These are phyloP conservation scores for Helichrysum umbraculigerum DNA, from an alignment of 129 eudicot genomes.

Conservation along the genomic window DNA sequence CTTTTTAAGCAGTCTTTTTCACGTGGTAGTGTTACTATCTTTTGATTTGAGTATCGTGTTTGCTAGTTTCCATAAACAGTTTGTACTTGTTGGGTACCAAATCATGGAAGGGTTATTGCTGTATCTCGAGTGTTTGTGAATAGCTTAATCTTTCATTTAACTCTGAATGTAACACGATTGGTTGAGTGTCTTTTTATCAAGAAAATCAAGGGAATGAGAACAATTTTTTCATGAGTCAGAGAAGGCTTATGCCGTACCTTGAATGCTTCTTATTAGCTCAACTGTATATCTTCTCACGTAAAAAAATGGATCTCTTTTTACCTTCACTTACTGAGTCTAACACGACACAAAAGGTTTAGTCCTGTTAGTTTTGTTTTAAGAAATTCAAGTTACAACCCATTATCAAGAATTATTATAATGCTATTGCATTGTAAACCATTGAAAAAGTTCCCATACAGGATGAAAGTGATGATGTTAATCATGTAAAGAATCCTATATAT, in stretches of 20 bases:
- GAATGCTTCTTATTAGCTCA: too few species aligned
- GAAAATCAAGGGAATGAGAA: neutral
- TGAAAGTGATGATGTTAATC: neutral
- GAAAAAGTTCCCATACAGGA: neutral
- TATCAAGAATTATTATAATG: neutral
- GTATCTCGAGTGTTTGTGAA: constrained; percentile 29
- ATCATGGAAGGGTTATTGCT: constrained; percentile 23
- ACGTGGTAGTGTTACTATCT: constrained; percentile 25
- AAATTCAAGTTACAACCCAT: neutral
- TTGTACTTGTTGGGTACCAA: constrained; percentile 22
- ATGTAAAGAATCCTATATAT: neutral
- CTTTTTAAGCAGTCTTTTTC: constrained; percentile 16
- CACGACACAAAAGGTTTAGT: neutral
- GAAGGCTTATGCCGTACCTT: neutral
- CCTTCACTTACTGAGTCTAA: neutral
- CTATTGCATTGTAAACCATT: neutral
- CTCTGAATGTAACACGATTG: neutral
- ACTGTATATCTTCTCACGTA: too few species aligned
- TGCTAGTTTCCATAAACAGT: constrained; percentile 25
- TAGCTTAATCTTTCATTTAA: constrained; percentile 19
- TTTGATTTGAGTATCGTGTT: constrained; percentile 17
- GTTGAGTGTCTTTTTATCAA: neutral
- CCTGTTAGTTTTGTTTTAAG: neutral
- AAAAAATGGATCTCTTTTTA: neutral
- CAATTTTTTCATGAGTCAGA: neutral